Conservation (phyloP, 257 asterid species). For the Fraxinus excelsior region DNA sequence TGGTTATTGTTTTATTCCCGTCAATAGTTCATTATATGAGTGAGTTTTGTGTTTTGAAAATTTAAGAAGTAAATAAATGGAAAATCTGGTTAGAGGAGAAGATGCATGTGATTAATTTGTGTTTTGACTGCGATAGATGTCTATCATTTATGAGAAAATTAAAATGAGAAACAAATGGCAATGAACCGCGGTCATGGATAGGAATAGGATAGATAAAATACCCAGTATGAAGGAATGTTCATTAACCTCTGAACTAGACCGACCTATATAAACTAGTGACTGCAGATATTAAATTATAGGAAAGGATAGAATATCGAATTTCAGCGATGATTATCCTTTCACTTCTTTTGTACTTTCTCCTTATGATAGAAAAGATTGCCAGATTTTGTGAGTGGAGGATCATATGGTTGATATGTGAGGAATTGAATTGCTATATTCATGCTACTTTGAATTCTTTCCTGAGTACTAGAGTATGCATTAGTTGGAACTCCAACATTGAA, state of each 20-base stretch:
- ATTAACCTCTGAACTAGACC: neutral
- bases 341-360: neutral
- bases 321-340: neutral
- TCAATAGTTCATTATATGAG: slow-evolving; percentile 13
- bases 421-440: neutral
- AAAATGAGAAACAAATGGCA: neutral
- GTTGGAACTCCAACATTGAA: neutral
- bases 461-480: neutral
- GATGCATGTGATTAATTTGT: neutral
- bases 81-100: neutral
- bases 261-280: neutral
- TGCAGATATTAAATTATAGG: neutral
- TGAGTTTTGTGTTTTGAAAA: neutral
- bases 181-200: neutral
- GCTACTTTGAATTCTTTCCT: slow-evolving; percentile 11
- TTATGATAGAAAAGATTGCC: neutral
- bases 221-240: neutral
- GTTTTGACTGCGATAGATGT: neutral
- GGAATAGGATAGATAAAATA: neutral
- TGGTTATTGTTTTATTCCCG: neutral
- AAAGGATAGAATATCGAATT: neutral
- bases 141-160: neutral
- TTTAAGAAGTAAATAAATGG: neutral
- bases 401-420: slow-evolving; percentile 1
- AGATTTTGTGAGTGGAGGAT: neutral